Conservation (phyloP, 2,329 filamentous ascomycete species). For the Hymenotorrendiella dingleyae region DNA sequence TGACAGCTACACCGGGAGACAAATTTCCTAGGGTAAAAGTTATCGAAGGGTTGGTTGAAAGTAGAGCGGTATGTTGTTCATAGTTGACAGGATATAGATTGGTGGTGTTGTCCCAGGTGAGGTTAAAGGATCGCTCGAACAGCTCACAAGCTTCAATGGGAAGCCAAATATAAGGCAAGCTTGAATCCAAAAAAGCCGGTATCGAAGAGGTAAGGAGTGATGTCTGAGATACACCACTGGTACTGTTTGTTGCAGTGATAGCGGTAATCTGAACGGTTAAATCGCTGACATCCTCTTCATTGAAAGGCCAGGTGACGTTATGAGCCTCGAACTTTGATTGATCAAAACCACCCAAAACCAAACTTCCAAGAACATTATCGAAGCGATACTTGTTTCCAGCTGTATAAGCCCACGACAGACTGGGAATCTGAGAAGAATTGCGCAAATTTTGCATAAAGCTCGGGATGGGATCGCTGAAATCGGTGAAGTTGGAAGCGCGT, state of each 20-base stretch:
- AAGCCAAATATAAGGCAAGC: conserved; percentile 35
- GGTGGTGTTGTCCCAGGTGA: conserved; percentile 31
- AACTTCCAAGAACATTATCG: conserved; percentile 31
- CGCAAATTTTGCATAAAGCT: conserved; percentile 33
- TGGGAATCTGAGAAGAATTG: conserved; percentile 31
- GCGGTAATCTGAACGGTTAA: conserved; percentile 33
- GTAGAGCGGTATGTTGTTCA: conserved; percentile 18
- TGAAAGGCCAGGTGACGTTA: conserved; percentile 33
- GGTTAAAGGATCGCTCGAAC: conserved; percentile 31
- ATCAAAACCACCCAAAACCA: conserved; percentile 36
- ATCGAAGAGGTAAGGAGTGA: conserved; percentile 23
- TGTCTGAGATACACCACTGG: conserved; percentile 9
- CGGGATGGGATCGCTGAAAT: conserved; percentile 30
- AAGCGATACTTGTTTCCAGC: conserved; percentile 35
- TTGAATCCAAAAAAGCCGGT: conserved; percentile 31
- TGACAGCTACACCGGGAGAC: conserved; percentile 22
- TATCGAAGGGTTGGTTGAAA: conserved; percentile 27
- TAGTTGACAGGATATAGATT: conserved; percentile 31
- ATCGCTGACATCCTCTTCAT: conserved; percentile 32
- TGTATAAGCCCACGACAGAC: conserved; percentile 36
- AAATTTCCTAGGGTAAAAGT: conserved; percentile 31
- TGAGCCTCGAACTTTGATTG: conserved; percentile 33
- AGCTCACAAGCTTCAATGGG: conserved; percentile 30
- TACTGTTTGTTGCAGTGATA: conserved; percentile 25
- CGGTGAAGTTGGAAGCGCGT: conserved; percentile 33